Evolutionary conservation across 169 alveolate genomes (phyloP).

Genomic region (Theileria annulata): DNA sequence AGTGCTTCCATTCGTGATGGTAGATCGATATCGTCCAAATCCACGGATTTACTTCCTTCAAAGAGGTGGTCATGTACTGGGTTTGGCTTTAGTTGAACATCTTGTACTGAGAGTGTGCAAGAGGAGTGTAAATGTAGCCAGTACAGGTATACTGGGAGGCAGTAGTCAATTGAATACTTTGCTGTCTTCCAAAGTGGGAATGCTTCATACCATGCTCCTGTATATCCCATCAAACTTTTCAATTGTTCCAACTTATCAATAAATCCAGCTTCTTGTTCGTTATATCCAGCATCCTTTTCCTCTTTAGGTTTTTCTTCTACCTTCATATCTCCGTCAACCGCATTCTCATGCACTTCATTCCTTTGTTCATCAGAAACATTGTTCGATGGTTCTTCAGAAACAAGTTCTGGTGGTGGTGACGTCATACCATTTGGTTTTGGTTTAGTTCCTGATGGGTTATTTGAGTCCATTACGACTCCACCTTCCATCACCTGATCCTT

Average conservation of each 20-base stretch:
- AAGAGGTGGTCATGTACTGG: constrained; percentile 50
- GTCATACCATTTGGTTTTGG: neutral
- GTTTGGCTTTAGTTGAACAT: constrained; percentile 76
- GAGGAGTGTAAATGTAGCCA: constrained; percentile 86
- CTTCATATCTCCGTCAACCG: constrained; percentile 33
- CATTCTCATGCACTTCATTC: constrained; percentile 12
- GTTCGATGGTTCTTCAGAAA: neutral
- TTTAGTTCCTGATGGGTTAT: neutral
- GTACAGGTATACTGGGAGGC: constrained; percentile 83
- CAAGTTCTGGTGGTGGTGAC: neutral
- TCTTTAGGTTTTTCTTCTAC: constrained; percentile 21
- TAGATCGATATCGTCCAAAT: constrained; percentile 7
- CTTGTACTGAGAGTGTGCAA: constrained; percentile 82
- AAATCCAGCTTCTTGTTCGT: constrained; percentile 21
- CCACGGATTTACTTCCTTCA: neutral
- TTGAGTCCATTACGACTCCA: neutral
- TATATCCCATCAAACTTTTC: constrained; percentile 17
- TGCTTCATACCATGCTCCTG: constrained; percentile 34
- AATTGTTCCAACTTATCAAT: constrained; percentile 20
- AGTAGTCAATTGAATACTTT: constrained; percentile 83
- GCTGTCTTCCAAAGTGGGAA: constrained; percentile 86
- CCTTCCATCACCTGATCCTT: neutral
- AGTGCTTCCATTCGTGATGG: neutral
- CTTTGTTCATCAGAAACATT: constrained; percentile 3
- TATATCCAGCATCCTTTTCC: constrained; percentile 7